phyloP scores from a whole-genome alignment of 495 filamentous ascomycete genomes.

The Aspergillus nanangensis region DNA sequence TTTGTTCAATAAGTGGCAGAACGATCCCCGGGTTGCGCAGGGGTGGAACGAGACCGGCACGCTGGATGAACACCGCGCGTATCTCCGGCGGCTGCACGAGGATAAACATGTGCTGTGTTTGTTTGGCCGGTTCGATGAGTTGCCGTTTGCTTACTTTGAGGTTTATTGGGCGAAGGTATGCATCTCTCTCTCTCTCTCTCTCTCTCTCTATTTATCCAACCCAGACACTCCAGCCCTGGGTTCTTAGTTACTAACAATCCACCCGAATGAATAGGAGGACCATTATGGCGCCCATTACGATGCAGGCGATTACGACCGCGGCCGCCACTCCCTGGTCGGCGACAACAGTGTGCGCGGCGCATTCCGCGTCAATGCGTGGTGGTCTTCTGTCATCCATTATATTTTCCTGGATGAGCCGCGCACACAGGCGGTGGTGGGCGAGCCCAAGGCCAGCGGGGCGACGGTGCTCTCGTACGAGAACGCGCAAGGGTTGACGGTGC shows the following conservation, averaged over 20 bases:
- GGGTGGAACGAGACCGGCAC: constrained; percentile 62
- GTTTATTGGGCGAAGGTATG: constrained; percentile 67
- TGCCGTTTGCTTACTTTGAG: constrained; percentile 63
- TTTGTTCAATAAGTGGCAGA: constrained; percentile 62
- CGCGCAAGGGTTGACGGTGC: constrained; percentile 58
- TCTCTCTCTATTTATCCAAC: no score
- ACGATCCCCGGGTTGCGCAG: constrained; percentile 60
- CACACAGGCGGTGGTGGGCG: constrained; percentile 57
- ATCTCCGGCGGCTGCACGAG: constrained; percentile 53
- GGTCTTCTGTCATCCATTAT: constrained; percentile 65
- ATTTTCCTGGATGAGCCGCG: constrained; percentile 66
- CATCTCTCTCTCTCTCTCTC: no score
- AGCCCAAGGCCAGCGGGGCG: constrained; percentile 56
- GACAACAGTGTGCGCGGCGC: constrained; percentile 59
- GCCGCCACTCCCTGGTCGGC: constrained; percentile 64
- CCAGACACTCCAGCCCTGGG: no score
- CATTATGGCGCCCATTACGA: constrained; percentile 62
- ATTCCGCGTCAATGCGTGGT: constrained; percentile 65
- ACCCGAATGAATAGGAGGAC: constrained; percentile 52
- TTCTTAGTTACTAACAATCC: no score
- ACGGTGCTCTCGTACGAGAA: constrained; percentile 64
- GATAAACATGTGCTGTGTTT: constrained; percentile 61
- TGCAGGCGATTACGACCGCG: constrained; percentile 60
- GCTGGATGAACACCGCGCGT: constrained; percentile 55
- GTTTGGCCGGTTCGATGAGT: constrained; percentile 58